phyloP scores from a whole-genome alignment of 331 rosid genomes.

The Rhamnella rubrinervis region DNA sequence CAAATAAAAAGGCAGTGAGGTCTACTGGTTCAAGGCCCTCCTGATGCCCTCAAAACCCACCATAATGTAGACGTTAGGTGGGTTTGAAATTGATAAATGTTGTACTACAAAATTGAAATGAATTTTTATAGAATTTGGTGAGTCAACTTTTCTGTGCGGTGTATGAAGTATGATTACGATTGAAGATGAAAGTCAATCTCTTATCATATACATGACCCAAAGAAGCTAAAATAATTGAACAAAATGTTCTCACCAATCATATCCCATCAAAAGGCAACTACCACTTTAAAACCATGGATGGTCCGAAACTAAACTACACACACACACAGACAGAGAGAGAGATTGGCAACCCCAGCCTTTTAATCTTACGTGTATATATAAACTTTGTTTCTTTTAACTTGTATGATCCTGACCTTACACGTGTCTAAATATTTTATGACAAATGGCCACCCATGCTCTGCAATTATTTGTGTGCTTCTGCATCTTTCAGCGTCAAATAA shows the following conservation, averaged over 20 bases:
- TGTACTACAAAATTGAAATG: slow-evolving; percentile 7
- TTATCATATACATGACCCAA: slow-evolving; percentile 25
- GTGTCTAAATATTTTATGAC: background rate
- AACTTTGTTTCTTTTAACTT: slow-evolving; percentile 10
- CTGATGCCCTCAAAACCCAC: background rate
- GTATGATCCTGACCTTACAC: slow-evolving; percentile 1
- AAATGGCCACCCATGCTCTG: slow-evolving; percentile 9
- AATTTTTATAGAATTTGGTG: background rate
- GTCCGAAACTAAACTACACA: slow-evolving; percentile 3
- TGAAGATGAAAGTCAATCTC: slow-evolving; percentile 28
- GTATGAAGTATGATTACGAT: slow-evolving; percentile 3
- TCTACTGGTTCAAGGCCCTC: slow-evolving; percentile 17
- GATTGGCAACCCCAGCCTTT: slow-evolving; percentile 8
- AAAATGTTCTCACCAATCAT: slow-evolving; percentile 47
- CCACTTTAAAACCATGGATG: slow-evolving; percentile 15
- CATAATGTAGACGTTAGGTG: slow-evolving; percentile 1
- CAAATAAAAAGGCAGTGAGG: background rate
- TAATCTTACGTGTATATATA: background rate
- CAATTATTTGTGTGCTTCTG: background rate
- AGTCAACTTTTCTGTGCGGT: slow-evolving; percentile 18
- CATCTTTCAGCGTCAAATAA: background rate
- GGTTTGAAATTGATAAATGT: background rate
- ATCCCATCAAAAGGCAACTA: slow-evolving; percentile 21
- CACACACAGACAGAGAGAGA: background rate
- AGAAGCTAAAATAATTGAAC: slow-evolving; percentile 30